Base-by-base conservation (phyloP, 176 grass and related monocot species). In the Phragmites australis region DNA sequence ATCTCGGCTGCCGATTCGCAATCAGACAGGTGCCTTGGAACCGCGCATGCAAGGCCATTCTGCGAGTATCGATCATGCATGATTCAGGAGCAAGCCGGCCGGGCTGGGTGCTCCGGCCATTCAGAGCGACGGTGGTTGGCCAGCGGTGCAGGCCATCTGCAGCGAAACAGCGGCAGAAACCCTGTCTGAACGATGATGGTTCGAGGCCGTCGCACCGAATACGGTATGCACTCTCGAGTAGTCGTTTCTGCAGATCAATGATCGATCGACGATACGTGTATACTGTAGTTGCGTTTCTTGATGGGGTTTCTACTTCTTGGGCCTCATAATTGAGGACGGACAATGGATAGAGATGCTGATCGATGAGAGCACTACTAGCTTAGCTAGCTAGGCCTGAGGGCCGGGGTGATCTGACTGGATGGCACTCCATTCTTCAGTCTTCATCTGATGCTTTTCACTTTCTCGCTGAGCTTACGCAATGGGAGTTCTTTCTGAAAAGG, bases 101-200 rank as follows among this genome's bases (percentile, higher is more conserved):
- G 56, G 23, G 37, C 25, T 51, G 22, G 87, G 90, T 93, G 90
- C 87, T 87, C 70, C 40, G 43, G 23, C 87, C 91, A 90, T 93
- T 87, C 29, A 82, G 30, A 58, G 17, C 1, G 6, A 22, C 29
- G 63, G 62, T 77, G 79, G 68, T 89, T 71, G 84, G 81, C 46
- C 68, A 79, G 85, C 65, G 81, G 86, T n/a, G n/a, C n/a, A n/a
- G n/a, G n/a, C n/a, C n/a, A n/a, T n/a, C n/a, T n/a, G n/a, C n/a
- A n/a, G n/a, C n/a, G n/a, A n/a, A n/a, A n/a, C n/a, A n/a, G n/a
- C n/a, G n/a, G n/a, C n/a, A n/a, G n/a, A n/a, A n/a, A n/a, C n/a
- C n/a, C n/a, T n/a, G n/a, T n/a, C n/a, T n/a, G n/a, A n/a, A n/a
- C n/a, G n/a, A n/a, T n/a, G n/a, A n/a, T n/a, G n/a, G n/a, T n/a